Percentiles rank a stretch among this genome's conserved stretches.
Conservation (phyloP, 495 filamentous ascomycete species). For the Penicillium psychrofluorescens region DNA sequence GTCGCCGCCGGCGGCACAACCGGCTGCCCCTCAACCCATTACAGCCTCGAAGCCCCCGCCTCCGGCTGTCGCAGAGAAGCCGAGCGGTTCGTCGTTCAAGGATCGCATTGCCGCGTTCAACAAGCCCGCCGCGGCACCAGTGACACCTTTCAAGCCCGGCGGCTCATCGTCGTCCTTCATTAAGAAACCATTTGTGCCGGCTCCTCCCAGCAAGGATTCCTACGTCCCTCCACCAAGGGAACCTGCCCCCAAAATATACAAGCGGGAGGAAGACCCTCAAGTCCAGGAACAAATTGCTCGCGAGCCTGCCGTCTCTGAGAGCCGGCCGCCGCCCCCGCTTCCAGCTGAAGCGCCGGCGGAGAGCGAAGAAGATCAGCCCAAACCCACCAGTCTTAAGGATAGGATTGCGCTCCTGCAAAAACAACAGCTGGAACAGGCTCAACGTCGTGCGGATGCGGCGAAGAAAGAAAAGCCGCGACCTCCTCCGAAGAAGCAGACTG, state of each 20-base stretch:
- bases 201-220: constrained; percentile 88
- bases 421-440: constrained; percentile 82
- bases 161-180: constrained; percentile 64
- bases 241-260: constrained; percentile 67
- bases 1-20: constrained; percentile 21
- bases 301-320: constrained; percentile 41
- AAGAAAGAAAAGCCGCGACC: constrained; percentile 86
- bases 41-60: constrained; percentile 32
- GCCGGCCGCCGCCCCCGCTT: constrained; percentile 44
- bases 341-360: constrained; percentile 46
- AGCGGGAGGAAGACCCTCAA: constrained; percentile 84
- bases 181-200: constrained; percentile 97
- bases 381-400: constrained; percentile 89
- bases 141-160: constrained; percentile 80
- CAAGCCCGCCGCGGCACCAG: constrained; percentile 73
- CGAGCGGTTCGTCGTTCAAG: constrained; percentile 67
- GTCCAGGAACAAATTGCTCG: constrained; percentile 53
- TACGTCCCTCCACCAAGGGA: constrained; percentile 71
- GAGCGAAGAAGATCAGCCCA: constrained; percentile 64
- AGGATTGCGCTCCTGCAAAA: constrained; percentile 88
- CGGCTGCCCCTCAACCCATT: constrained; percentile 14
- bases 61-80: constrained; percentile 73
- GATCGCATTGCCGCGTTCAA: constrained; percentile 98
- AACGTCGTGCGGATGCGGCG: constrained; percentile 67
- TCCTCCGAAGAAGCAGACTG: constrained; percentile 62